phyloP scores from a whole-genome alignment of 805 yeast genomes.

The Ogataea corticis region DNA sequence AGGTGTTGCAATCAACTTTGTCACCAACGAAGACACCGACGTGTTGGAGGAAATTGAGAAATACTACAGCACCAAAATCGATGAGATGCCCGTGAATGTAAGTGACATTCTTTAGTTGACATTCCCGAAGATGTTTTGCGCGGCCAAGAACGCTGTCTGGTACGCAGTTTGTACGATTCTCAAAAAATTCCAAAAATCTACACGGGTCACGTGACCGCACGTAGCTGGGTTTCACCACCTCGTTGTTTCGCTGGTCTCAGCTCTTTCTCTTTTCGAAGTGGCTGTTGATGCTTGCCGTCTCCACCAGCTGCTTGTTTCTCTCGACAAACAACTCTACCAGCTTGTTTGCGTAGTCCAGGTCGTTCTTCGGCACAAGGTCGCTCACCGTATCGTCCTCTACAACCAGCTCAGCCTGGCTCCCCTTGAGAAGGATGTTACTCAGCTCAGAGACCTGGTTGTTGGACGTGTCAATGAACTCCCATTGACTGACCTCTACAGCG shows the following conservation, averaged over 20 bases:
- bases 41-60: constrained; percentile 83
- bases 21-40: constrained; percentile 75
- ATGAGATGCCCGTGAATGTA: constrained; percentile 79
- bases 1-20: constrained; percentile 95
- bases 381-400: constrained; percentile 18
- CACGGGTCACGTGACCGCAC: no score
- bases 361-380: constrained; percentile 24
- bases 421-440: constrained; percentile 16
- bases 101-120: constrained; percentile 23
- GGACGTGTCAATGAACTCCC: constrained; percentile 21
- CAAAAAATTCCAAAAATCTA: no score
- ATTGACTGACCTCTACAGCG: constrained; percentile 5
- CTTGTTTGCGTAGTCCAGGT: constrained; percentile 22
- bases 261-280: not conserved
- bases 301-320: constrained; percentile 23
- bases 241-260: no score
- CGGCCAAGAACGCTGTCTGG: no score
- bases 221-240: no score
- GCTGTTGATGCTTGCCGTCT: constrained; percentile 4
- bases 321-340: constrained; percentile 24
- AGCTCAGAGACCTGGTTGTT: constrained; percentile 4
- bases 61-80: constrained; percentile 86
- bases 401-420: constrained; percentile 26
- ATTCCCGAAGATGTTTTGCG: no score
- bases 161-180: no score